These are phyloP conservation scores for Colletotrichum chlorophyti DNA, from an alignment of 2,329 filamentous ascomycete genomes.

Conservation along the genomic window DNA sequence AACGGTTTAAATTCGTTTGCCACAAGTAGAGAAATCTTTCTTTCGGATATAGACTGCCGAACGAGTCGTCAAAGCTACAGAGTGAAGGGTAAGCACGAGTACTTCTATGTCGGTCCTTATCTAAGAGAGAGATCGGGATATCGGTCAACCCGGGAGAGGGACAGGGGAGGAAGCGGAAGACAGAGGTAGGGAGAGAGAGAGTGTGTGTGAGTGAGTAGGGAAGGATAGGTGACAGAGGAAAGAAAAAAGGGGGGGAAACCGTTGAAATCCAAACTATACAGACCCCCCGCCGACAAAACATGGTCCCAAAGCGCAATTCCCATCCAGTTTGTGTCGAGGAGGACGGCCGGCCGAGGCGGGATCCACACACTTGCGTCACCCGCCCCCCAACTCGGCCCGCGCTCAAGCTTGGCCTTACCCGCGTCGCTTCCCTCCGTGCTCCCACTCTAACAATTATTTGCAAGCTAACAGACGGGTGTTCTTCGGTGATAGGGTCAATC, in stretches of 20 bases:
- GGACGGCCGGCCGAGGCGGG: neutral
- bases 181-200: neutral
- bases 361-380: slow-evolving; percentile 29
- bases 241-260: neutral
- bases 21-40: too few relatives aligned
- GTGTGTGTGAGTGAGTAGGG: neutral
- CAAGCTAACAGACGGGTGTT: too few relatives aligned
- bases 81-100: too few relatives aligned
- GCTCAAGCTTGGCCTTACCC: slow-evolving; percentile 25
- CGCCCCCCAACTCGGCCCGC: slow-evolving; percentile 24
- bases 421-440: slow-evolving; percentile 3
- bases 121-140: too few relatives aligned
- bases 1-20: too few relatives aligned
- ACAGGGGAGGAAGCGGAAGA: too few relatives aligned
- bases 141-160: neutral
- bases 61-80: too few relatives aligned
- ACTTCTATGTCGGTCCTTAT: too few relatives aligned
- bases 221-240: slow-evolving; percentile 4
- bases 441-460: too few relatives aligned
- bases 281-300: neutral
- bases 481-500: too few relatives aligned
- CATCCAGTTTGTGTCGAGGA: neutral
- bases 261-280: neutral
- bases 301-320: slow-evolving; percentile 5
- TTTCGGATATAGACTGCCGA: too few relatives aligned